phyloP scores from a whole-genome alignment of 1,284 basidiomycete genomes.

The Kalmanozyma brasiliensis region DNA sequence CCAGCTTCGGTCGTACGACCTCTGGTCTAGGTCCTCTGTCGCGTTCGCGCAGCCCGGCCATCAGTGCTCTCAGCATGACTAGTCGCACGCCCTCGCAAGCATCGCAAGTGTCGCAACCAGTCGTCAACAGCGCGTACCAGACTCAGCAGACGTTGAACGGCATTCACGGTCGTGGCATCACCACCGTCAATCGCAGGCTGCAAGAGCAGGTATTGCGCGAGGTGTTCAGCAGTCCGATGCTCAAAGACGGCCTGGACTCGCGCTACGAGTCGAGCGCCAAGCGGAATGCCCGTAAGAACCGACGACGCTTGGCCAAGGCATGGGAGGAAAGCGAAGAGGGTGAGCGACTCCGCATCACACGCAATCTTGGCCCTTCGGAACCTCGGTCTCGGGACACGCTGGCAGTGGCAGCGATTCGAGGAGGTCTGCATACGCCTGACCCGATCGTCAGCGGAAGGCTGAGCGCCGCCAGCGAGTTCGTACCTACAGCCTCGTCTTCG shows the following conservation, averaged over 20 bases:
- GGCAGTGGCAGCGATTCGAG: slow-evolving; percentile 6
- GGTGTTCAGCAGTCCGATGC: slow-evolving; percentile 61
- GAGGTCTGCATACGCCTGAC: slow-evolving; percentile 30
- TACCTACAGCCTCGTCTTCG: slow-evolving; percentile 31
- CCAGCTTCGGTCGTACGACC: slow-evolving; percentile 18
- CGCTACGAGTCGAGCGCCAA: slow-evolving; percentile 45
- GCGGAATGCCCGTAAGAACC: slow-evolving; percentile 51
- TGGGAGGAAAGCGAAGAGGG: slow-evolving; percentile 63
- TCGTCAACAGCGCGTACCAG: background rate
- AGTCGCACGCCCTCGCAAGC: slow-evolving; percentile 37
- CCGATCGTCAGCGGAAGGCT: slow-evolving; percentile 36
- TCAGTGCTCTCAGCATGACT: slow-evolving; percentile 31
- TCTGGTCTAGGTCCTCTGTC: slow-evolving; percentile 15
- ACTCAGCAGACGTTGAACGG: slow-evolving; percentile 27
- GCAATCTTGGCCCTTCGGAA: slow-evolving; percentile 25
- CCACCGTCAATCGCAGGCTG: slow-evolving; percentile 64
- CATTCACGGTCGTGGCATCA: slow-evolving; percentile 62
- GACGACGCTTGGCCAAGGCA: slow-evolving; percentile 55
- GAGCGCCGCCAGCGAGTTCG: slow-evolving; percentile 42
- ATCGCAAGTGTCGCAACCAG: slow-evolving; percentile 33
- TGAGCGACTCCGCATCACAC: slow-evolving; percentile 36
- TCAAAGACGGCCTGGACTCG: slow-evolving; percentile 44
- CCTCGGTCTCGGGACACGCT: slow-evolving; percentile 11
- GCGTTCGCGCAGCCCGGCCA: slow-evolving; percentile 36
- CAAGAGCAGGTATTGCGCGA: slow-evolving; percentile 66